These are phyloP conservation scores for Fraxinus anomala DNA, from an alignment of 257 asterid species.

Conservation along the genomic window DNA sequence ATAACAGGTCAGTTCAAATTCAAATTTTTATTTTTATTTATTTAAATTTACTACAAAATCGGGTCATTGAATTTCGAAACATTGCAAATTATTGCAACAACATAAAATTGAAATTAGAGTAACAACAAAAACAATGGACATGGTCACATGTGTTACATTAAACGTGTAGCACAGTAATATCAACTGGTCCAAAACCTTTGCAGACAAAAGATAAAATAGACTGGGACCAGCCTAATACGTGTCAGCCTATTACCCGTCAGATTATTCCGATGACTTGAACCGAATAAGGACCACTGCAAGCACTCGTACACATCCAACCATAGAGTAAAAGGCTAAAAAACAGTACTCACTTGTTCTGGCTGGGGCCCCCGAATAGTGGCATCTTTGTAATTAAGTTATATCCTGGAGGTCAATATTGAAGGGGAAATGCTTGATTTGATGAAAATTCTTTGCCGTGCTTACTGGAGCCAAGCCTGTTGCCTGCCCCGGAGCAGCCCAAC, in stretches of 20 bases:
- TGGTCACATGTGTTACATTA: background rate
- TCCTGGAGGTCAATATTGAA: background rate
- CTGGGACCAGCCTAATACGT: background rate
- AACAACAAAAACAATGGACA: background rate
- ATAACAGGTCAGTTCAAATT: too few relatives aligned
- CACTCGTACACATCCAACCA: background rate
- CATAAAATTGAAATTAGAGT: background rate
- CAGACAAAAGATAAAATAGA: background rate
- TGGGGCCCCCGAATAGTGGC: background rate
- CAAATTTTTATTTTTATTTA: too few relatives aligned
- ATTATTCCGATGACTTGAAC: background rate
- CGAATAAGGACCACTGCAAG: background rate
- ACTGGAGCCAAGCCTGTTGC: conserved; percentile 4
- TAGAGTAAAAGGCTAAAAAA: background rate
- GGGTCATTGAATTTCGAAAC: too few relatives aligned
- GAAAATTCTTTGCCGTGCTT: background rate
- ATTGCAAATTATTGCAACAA: too few relatives aligned
- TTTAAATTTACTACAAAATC: too few relatives aligned
- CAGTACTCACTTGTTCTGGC: background rate
- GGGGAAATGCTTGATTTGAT: background rate
- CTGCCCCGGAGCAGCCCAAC: conserved; percentile 3
- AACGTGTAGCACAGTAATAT: background rate
- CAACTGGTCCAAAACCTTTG: background rate
- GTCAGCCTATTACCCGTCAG: background rate
- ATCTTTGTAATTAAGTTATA: background rate